These are phyloP conservation scores for Boletellus ananiceps DNA, from an alignment of 768 basidiomycete species.

Conservation along the genomic window DNA sequence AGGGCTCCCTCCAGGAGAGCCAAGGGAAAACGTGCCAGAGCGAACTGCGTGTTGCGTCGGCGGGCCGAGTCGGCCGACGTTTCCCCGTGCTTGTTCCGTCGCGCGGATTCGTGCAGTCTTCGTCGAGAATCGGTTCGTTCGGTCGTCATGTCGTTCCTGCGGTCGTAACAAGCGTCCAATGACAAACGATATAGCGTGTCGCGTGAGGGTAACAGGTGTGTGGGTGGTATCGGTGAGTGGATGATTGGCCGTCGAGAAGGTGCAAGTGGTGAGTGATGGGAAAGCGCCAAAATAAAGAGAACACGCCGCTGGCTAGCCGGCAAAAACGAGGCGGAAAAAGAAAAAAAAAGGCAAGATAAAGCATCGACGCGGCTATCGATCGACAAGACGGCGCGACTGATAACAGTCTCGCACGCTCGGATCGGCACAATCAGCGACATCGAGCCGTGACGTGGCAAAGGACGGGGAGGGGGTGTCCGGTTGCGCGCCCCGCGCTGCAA, in stretches of 20 bases:
- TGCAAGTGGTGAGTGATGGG: constrained; percentile 18
- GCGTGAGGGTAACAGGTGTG: constrained; percentile 15
- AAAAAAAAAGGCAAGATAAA: too few species aligned
- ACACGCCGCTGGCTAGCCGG: too few species aligned
- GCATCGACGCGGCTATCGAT: constrained; percentile 39
- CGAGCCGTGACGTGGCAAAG: constrained; percentile 33
- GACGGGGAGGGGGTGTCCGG: constrained; percentile 3
- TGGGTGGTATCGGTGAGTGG: constrained; percentile 22
- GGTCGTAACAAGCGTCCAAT: constrained; percentile 26
- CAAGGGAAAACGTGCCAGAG: constrained; percentile 13
- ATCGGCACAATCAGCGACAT: constrained; percentile 32
- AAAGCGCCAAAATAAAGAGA: constrained; percentile 15
- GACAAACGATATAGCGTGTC: constrained; percentile 10
- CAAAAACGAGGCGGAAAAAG: constrained; percentile 24
- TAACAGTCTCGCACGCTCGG: constrained; percentile 31
- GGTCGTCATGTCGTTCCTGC: constrained; percentile 32
- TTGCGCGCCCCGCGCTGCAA: constrained; percentile 27
- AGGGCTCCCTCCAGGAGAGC: constrained; percentile 23
- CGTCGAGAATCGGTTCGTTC: constrained; percentile 36
- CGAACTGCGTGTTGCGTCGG: constrained; percentile 6
- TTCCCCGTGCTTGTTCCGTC: constrained; percentile 26
- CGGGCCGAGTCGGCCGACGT: constrained; percentile 15
- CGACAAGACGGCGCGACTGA: constrained; percentile 38
- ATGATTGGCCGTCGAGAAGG: constrained; percentile 24
- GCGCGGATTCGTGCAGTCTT: constrained; percentile 30